These are phyloP conservation scores for Amphibolis antarctica DNA, from an alignment of 106 monocot species.

Conservation along the genomic window DNA sequence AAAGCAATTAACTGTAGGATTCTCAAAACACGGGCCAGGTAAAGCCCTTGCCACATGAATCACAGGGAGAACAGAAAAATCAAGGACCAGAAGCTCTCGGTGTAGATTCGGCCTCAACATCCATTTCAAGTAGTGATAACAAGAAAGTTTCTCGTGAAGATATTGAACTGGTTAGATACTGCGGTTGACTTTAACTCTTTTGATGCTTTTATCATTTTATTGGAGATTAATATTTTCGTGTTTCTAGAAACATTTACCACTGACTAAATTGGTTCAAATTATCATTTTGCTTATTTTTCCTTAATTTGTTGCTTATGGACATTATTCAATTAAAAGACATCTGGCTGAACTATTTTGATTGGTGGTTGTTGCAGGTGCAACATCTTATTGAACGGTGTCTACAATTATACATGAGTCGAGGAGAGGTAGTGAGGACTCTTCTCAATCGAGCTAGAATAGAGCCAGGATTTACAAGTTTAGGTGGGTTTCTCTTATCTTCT, in stretches of 20 bases:
- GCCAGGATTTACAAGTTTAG: constrained; percentile 87
- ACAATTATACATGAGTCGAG: constrained; percentile 88
- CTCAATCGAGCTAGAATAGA: constrained; percentile 92
- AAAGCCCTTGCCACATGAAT: constrained; percentile 40
- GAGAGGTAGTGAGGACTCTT: constrained; percentile 86
- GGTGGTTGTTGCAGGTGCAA: constrained; percentile 54
- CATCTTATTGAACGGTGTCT: constrained; percentile 96
- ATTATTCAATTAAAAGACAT: background rate
- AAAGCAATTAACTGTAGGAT: constrained; percentile 30
- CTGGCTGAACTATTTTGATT: background rate
- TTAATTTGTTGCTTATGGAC: background rate
- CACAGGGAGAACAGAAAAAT: constrained; percentile 37
- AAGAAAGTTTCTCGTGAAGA: constrained; percentile 95
- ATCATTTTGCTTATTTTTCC: too few relatives aligned
- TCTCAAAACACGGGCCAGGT: constrained; percentile 32
- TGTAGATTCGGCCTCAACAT: constrained; percentile 50
- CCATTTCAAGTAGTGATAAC: constrained; percentile 56
- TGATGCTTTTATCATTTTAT: background rate
- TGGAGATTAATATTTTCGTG: too few relatives aligned
- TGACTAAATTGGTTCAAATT: too few relatives aligned
- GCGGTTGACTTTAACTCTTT: background rate
- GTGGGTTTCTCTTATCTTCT: constrained; percentile 15
- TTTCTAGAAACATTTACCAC: too few relatives aligned
- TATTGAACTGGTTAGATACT: constrained; percentile 81
- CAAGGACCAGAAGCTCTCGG: constrained; percentile 27